Conservation (phyloP, 2,329 filamentous ascomycete species). For the Lachnellula hyalina region DNA sequence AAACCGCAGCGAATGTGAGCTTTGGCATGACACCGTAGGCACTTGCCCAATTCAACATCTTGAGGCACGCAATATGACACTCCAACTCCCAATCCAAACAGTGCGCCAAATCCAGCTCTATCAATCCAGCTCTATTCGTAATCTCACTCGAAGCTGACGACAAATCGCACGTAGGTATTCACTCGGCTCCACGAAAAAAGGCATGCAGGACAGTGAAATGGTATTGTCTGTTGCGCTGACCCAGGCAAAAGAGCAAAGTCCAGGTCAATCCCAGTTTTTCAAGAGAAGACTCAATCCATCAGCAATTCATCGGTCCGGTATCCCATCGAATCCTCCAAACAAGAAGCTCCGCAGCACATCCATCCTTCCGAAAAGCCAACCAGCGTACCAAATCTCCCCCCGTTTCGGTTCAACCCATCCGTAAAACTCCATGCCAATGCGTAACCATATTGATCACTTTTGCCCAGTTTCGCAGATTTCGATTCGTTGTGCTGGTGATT, state of each 20-base stretch:
- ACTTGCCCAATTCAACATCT: too few relatives aligned
- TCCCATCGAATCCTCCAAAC: background rate
- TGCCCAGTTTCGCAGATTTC: conserved; percentile 14
- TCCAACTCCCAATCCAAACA: too few relatives aligned
- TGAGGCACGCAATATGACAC: too few relatives aligned
- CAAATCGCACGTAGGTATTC: background rate
- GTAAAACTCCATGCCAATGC: conserved; percentile 10
- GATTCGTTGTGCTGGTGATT: conserved; percentile 13
- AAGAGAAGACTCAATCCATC: conserved; percentile 2
- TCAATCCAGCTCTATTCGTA: background rate
- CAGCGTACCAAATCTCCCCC: background rate
- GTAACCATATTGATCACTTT: conserved; percentile 5
- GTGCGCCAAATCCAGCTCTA: background rate
- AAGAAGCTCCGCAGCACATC: conserved; percentile 6
- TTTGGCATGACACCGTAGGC: too few relatives aligned
- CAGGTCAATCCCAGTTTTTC: conserved; percentile 3
- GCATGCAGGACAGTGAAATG: background rate
- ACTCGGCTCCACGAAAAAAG: background rate
- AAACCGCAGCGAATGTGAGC: too few relatives aligned
- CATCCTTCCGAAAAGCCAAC: conserved; percentile 2
- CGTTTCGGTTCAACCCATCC: conserved; percentile 1
- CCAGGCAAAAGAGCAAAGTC: conserved; percentile 4
- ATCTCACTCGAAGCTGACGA: background rate
- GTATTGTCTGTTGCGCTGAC: conserved; percentile 4
- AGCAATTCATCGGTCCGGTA: conserved; percentile 2